A percentile compares a stretch with the other conserved stretches of the same genome.
phyloP scores from a whole-genome alignment of 2,329 filamentous ascomycete genomes.

The Daldinia sp. region DNA sequence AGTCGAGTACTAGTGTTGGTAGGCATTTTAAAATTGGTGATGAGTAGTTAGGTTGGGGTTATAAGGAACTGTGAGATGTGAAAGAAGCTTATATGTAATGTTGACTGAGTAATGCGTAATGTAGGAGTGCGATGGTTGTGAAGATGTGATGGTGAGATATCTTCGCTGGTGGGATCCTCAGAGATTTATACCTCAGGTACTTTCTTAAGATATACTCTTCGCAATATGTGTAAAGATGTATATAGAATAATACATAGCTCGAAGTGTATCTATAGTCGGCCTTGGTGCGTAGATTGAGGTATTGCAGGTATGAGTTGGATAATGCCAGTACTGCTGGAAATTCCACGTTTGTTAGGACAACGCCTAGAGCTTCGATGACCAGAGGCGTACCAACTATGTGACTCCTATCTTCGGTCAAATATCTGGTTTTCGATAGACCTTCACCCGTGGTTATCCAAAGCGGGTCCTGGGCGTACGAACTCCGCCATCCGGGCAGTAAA shows the following conservation, averaged over 20 bases:
- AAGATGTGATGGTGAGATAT: background rate
- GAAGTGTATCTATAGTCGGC: background rate
- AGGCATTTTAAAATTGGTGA: background rate
- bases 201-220: background rate
- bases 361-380: background rate
- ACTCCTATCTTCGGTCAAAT: slow-evolving; percentile 10
- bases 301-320: background rate
- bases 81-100: background rate
- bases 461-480: slow-evolving; percentile 6
- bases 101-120: background rate
- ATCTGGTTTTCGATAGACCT: background rate
- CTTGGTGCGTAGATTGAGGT: background rate
- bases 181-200: background rate
- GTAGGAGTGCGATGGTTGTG: background rate
- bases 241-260: background rate
- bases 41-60: too few species aligned
- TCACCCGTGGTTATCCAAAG: background rate
- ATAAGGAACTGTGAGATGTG: background rate
- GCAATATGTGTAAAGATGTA: background rate
- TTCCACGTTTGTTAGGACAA: slow-evolving; percentile 8
- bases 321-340: background rate
- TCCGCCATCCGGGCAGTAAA: slow-evolving; percentile 14
- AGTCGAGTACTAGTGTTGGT: background rate
- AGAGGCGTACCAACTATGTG: background rate
- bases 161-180: background rate